Conservation (phyloP, 1,284 basidiomycete genomes). For the Heterobasidion parviporum region DNA sequence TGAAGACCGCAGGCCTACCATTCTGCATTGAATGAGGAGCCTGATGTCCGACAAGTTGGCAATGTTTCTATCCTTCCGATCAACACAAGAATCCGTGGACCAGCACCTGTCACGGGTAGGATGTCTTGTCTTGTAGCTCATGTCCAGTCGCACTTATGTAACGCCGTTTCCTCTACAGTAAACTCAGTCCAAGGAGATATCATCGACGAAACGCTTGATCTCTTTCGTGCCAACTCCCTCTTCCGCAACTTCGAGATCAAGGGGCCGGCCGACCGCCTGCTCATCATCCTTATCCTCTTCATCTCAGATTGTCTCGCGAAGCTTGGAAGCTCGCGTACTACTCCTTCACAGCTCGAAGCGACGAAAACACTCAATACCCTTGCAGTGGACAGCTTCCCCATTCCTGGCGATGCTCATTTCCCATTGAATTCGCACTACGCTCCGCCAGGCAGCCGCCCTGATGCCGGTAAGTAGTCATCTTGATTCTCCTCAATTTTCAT, state of each 20-base stretch:
- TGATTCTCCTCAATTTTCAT: conserved; percentile 6
- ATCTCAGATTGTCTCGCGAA: conserved; percentile 96
- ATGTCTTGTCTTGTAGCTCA: background rate
- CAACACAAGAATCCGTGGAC: conserved; percentile 85
- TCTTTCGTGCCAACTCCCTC: conserved; percentile 98
- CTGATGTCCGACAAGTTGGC: conserved; percentile 77
- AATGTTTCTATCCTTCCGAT: conserved; percentile 91
- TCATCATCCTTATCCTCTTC: conserved; percentile 98
- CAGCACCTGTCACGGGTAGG: conserved; percentile 66
- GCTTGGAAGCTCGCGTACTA: conserved; percentile 60
- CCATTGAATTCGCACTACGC: conserved; percentile 91
- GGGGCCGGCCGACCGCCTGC: conserved; percentile 89
- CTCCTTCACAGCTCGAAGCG: conserved; percentile 80
- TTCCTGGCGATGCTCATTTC: conserved; percentile 96
- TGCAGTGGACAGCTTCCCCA: conserved; percentile 85
- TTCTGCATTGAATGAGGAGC: conserved; percentile 86
- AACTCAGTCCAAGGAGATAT: conserved; percentile 82
- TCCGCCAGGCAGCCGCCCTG: conserved; percentile 66
- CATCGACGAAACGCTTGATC: conserved; percentile 92
- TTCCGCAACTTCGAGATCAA: conserved; percentile 99
- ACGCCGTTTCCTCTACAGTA: conserved; percentile 34
- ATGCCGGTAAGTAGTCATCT: conserved; percentile 63
- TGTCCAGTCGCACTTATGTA: conserved; percentile 7
- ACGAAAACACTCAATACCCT: conserved; percentile 85
- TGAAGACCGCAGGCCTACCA: conserved; percentile 76